Evolutionary conservation across 1,139 yeast genomes (phyloP), one percentile per base, ranked within the genome.

Genomic region (Pichia sp.): DNA sequence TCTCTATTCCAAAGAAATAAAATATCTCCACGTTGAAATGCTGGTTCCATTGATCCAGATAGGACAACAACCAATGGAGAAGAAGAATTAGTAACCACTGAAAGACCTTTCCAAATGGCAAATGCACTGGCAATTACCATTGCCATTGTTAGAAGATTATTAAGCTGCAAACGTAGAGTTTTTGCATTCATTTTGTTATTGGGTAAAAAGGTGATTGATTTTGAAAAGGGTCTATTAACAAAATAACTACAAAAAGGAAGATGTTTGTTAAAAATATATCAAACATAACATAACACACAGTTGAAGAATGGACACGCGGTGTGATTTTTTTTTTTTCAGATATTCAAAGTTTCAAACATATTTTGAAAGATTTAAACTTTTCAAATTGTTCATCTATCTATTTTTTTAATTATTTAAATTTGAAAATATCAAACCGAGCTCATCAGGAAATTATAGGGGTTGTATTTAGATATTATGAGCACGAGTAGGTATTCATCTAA

Each of bases 1-100:
- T 84, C 82, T 53, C 97, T 73, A 65, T 92, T 92, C 96, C 96
- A 89, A 48, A 92, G 71, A 59, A 92, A 82, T 49, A 92, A 69
- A 35, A 94, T 82, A 61, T 92, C 99, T 41, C 99, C 99, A 65
- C 98, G 78, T 65, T 92, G 97, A 73, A 94, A 94, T 0, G 98
- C 98, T 1, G 99, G 99, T 62, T 94, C 98, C 99, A 92, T 92
- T 1, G 97, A 92, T 6, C 98, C 99, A 2, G 97, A 87, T 40
- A 92, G 76, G 11, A 92, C 99, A 33, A 92, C 98, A 34, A 94
- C 98, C 35, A 92, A 80, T 20, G 99, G 99, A 2, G 97, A 87
- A 52, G 87, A 84, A 0, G 96, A 82, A 65, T 87, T 82, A 26
- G 96, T 74, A 3, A 82, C 71, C 5, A 92, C 71, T 1, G 90